A percentile compares a stretch with the other conserved stretches of the same genome.
These are phyloP conservation scores for Phaeophleospora eucalypticola DNA, from an alignment of 2,329 filamentous ascomycete genomes.

Conservation along the genomic window DNA sequence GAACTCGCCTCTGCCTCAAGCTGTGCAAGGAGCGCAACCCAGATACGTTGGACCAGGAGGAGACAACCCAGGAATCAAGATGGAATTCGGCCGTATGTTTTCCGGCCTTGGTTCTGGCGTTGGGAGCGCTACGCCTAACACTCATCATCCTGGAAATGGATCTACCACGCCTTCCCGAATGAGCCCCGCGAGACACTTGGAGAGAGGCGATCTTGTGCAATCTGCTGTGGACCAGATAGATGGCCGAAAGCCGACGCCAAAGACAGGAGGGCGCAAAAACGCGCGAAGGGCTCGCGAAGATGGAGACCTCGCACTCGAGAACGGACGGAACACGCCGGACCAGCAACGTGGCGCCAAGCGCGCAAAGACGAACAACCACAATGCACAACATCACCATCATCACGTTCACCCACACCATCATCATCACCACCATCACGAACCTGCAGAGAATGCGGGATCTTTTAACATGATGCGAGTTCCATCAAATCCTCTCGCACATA, in stretches of 20 bases:
- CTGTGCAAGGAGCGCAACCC: slow-evolving; percentile 85
- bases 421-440: slow-evolving; percentile 33
- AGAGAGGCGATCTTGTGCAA: slow-evolving; percentile 26
- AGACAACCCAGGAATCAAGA: slow-evolving; percentile 81
- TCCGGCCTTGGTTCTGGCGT: slow-evolving; percentile 79
- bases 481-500: slow-evolving; percentile 10
- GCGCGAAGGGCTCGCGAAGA: slow-evolving; percentile 72
- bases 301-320: slow-evolving; percentile 56
- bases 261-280: slow-evolving; percentile 45
- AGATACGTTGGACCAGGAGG: slow-evolving; percentile 73
- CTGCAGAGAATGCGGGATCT: slow-evolving; percentile 26
- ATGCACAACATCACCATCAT: slow-evolving; percentile 56
- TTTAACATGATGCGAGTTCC: slow-evolving; percentile 33
- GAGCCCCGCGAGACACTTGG: slow-evolving; percentile 29
- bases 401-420: slow-evolving; percentile 51
- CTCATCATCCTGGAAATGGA: slow-evolving; percentile 46
- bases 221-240: slow-evolving; percentile 31
- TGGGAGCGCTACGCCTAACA: slow-evolving; percentile 49
- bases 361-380: slow-evolving; percentile 41
- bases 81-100: slow-evolving; percentile 91
- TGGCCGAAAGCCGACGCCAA: slow-evolving; percentile 39
- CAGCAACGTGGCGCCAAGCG: slow-evolving; percentile 64
- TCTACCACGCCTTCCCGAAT: slow-evolving; percentile 50
- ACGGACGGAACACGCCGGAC: slow-evolving; percentile 30
- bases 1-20: slow-evolving; percentile 83